Evolutionary conservation across 1,139 yeast species (phyloP).

Genomic region (Candida tunisiensis): DNA sequence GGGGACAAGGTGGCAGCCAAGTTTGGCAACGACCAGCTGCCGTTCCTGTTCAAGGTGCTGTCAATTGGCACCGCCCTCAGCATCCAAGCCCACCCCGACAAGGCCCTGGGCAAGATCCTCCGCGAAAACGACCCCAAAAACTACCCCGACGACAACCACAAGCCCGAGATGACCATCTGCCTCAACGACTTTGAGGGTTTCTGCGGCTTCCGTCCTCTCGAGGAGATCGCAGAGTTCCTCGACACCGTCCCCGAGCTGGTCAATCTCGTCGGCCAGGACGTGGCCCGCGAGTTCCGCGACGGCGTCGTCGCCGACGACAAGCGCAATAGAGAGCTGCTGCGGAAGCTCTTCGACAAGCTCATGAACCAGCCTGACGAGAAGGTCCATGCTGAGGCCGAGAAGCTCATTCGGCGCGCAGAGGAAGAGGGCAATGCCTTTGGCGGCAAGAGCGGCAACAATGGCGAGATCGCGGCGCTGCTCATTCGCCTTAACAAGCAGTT

Average conservation of each 20-base stretch:
- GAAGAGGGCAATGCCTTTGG: constrained; percentile 17
- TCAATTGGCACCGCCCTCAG: constrained; percentile 85
- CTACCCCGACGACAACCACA: constrained; percentile 96
- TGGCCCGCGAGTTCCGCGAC: constrained; percentile 29
- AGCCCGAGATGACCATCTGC: constrained; percentile 99
- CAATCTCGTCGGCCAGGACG: constrained; percentile 41
- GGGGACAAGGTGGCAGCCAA: constrained; percentile 41
- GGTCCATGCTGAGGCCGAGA: constrained; percentile 38
- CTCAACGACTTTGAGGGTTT: constrained; percentile 92
- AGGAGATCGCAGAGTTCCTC: constrained; percentile 52
- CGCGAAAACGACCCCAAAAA: constrained; percentile 76
- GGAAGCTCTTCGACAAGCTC: constrained; percentile 57
- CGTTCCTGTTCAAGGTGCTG: constrained; percentile 84
- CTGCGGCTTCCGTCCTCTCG: constrained; percentile 92
- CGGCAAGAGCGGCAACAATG: constrained; percentile 19
- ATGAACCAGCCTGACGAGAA: constrained; percentile 56
- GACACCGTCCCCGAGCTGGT: constrained; percentile 58
- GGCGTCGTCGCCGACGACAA: constrained; percentile 31
- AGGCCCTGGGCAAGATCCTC: constrained; percentile 56
- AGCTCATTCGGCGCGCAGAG: constrained; percentile 46
- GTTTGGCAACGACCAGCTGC: constrained; percentile 66
- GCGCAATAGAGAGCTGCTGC: constrained; percentile 30
- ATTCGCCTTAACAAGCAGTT: constrained; percentile 70
- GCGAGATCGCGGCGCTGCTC: constrained; percentile 52
- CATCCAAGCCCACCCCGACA: constrained; percentile 98